Evolutionary conservation across 345 rosid genomes (phyloP).

Genomic region (Balakata baccata): DNA sequence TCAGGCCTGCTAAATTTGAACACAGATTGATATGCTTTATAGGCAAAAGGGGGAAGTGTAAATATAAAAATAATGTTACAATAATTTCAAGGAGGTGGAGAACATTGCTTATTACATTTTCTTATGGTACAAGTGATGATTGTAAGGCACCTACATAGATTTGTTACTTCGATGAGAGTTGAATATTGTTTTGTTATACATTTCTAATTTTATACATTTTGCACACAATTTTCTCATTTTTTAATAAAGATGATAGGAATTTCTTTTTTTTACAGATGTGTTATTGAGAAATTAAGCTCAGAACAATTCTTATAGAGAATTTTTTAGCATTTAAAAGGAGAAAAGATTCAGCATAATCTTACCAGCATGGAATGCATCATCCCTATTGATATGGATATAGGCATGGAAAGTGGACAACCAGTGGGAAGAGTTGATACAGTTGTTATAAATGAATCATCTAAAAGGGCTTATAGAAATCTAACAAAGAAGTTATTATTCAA

Average conservation of each 20-base stretch:
- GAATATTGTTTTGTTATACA: neutral
- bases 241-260: neutral
- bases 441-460: constrained; percentile 19
- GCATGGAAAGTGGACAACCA: constrained; percentile 35
- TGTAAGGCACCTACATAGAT: neutral
- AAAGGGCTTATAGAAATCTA: neutral
- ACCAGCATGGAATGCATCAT: neutral
- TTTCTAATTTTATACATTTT: neutral
- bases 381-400: constrained; percentile 34
- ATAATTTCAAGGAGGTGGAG: no score
- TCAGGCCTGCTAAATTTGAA: no score
- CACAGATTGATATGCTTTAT: no score
- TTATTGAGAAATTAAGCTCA: constrained; percentile 20
- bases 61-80: no score
- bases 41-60: no score
- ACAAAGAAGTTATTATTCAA: neutral
- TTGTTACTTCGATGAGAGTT: neutral
- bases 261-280: constrained; percentile 22
- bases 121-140: neutral
- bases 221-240: neutral
- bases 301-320: constrained; percentile 44
- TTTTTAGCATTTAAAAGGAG: constrained; percentile 19
- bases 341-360: constrained; percentile 13
- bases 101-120: no score
- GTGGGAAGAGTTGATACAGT: constrained; percentile 22